phyloP scores from a whole-genome alignment of 2,329 filamentous ascomycete species.

The Zelopaecilomyces penicillatus region DNA sequence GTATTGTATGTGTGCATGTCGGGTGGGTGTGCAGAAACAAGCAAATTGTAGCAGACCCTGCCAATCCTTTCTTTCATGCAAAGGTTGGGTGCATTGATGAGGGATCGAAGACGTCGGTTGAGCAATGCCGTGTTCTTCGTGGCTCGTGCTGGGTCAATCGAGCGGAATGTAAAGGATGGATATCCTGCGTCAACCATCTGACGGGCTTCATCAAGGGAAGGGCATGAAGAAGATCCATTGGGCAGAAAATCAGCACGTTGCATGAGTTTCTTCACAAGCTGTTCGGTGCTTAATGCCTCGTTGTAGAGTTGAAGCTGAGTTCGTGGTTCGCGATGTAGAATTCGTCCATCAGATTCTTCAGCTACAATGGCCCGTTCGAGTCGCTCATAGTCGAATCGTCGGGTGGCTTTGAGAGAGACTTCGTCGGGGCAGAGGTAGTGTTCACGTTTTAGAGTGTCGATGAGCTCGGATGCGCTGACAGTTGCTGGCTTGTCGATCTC shows the following conservation, averaged over 20 bases:
- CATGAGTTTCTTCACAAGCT: constrained; percentile 23
- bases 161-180: constrained; percentile 19
- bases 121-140: constrained; percentile 17
- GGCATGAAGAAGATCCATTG: constrained; percentile 12
- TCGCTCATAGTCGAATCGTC: constrained; percentile 20
- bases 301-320: constrained; percentile 19
- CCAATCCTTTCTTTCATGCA: constrained; percentile 26
- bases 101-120: constrained; percentile 22
- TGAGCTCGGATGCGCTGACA: constrained; percentile 18
- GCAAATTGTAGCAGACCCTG: constrained; percentile 55
- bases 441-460: constrained; percentile 19
- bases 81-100: constrained; percentile 17
- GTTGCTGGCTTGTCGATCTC: constrained; percentile 24
- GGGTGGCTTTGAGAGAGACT: constrained; percentile 12
- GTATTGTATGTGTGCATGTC: constrained; percentile 63
- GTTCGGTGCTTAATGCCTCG: constrained; percentile 17
- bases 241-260: constrained; percentile 18
- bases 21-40: constrained; percentile 52
- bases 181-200: constrained; percentile 12
- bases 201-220: constrained; percentile 22
- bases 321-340: constrained; percentile 15
- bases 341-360: constrained; percentile 18
- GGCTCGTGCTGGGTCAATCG: constrained; percentile 18
- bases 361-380: constrained; percentile 21
- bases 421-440: constrained; percentile 20